A percentile compares a stretch with the other conserved stretches of the same genome.
Conservation (phyloP, 768 basidiomycete genomes). For the Clavulina sp. region DNA sequence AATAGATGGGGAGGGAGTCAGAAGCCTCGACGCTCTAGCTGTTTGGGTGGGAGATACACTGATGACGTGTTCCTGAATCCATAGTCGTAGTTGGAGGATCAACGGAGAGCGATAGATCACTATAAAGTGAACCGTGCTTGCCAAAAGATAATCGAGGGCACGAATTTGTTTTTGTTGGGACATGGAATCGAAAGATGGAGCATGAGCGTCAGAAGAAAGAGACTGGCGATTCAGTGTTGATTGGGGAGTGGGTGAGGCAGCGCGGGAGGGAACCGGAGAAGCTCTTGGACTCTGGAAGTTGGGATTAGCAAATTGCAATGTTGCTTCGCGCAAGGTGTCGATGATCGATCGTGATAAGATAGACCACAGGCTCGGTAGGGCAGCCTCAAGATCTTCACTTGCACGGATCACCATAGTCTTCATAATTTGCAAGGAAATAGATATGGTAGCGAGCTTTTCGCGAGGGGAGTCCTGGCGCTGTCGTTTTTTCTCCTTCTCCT, state of each 20-base stretch:
- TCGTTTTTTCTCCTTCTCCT: background rate
- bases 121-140: slow-evolving; percentile 53
- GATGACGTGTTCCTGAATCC: slow-evolving; percentile 31
- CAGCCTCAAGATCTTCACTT: slow-evolving; percentile 36
- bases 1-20: background rate
- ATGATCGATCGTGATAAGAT: slow-evolving; percentile 39
- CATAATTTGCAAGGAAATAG: slow-evolving; percentile 44
- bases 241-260: slow-evolving; percentile 14
- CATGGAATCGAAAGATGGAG: background rate
- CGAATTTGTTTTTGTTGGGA: slow-evolving; percentile 21
- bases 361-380: slow-evolving; percentile 43
- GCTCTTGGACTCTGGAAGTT: slow-evolving; percentile 18
- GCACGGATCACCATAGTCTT: slow-evolving; percentile 51
- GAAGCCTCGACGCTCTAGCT: background rate
- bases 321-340: slow-evolving; percentile 36
- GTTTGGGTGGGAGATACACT: background rate
- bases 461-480: background rate
- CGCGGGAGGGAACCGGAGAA: slow-evolving; percentile 29
- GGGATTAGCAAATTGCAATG: slow-evolving; percentile 15
- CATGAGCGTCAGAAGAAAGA: slow-evolving; percentile 6
- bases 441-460: slow-evolving; percentile 15
- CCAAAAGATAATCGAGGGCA: slow-evolving; percentile 50
- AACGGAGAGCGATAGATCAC: slow-evolving; percentile 47
- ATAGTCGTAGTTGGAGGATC: slow-evolving; percentile 43
- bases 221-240: background rate